These are phyloP conservation scores for Lagerstroemia speciosa DNA, from an alignment of 345 rosid genomes.

Conservation along the genomic window DNA sequence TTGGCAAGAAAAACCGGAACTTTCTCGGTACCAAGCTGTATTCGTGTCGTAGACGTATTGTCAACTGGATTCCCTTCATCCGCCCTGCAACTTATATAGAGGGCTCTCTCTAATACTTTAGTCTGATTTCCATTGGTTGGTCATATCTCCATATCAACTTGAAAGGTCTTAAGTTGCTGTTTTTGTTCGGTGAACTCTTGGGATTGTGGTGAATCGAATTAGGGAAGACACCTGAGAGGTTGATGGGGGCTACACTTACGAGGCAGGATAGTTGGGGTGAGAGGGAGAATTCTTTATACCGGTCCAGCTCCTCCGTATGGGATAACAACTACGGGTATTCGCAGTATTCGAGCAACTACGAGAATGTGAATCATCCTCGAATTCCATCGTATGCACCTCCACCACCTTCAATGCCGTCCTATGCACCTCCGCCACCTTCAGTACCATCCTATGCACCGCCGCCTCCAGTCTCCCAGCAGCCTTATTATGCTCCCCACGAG, in stretches of 20 bases:
- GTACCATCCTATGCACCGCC: conserved; percentile 9
- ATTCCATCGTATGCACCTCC: conserved; percentile 2
- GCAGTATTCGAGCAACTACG: conserved; percentile 35
- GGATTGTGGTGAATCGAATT: not conserved
- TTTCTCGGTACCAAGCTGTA: not conserved
- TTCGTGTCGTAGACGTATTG: not conserved
- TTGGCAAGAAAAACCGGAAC: not conserved
- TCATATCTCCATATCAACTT: not conserved
- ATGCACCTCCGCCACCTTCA: conserved; percentile 3
- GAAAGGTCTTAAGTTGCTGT: not conserved
- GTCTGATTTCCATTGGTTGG: not conserved
- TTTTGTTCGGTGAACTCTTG: not conserved
- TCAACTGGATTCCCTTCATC: not conserved
- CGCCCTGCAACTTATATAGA: not conserved
- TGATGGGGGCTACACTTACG: conserved; percentile 66
- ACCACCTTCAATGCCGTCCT: not conserved
- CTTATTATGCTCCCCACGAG: conserved; percentile 16
- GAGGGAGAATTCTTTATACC: conserved; percentile 22
- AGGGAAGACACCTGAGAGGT: conserved; percentile 1
- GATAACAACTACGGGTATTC: conserved; percentile 21
- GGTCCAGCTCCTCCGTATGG: conserved; percentile 34
- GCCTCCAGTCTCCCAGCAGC: not conserved
- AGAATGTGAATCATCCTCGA: conserved; percentile 5
- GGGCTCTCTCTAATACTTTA: not conserved
- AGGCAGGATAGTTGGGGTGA: conserved; percentile 29